Evolutionary conservation across 2,329 filamentous ascomycete genomes (phyloP), one percentile per base, ranked within the genome.

Genomic region (Fusarium keratoplasticum): DNA sequence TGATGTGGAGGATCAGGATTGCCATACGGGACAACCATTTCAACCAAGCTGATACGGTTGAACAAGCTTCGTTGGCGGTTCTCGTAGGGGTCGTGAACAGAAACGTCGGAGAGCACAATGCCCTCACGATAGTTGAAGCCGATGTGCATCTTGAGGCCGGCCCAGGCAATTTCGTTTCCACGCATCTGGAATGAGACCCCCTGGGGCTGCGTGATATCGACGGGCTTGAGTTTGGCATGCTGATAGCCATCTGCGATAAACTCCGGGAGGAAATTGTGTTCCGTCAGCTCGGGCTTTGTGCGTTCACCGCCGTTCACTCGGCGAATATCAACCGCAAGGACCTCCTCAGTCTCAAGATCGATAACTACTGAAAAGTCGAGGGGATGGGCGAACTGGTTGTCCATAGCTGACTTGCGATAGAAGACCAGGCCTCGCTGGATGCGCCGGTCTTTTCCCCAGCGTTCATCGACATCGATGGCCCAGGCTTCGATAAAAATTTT

Each of bases 401-500:
- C 93, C 73, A 93, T 91, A 14, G 90, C 79, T 68, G 93, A 89
- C 38, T 91, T 92, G 42, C 94, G 90, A 80, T 95, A 95, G 84
- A 95, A 95, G 88, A 94, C 94, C 33, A 96, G 84, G 13, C 93
- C 94, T 84, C 95, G 94, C 83, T 96, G 94, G 10, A 95, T 87
- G 65, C 94, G 89, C 38, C 93, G 87, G 64, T 87, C 86, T 64
- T 86, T 93, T 61, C 93, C 94, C 81, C 94, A 95, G 59, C 94
- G 90, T 80, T 94, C 90, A 77, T 96, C 94, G 72, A 94, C 93
- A 36, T 94, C 94, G 82, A 96, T 95, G 2, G 94, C 95, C 94
- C 94, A 96, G 44, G 92, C 93, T 81, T 96, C 94, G 81, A 94
- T 93, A 82, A 93, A 95, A 33, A 96, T 92, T 83, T 95, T 95